Evolutionary conservation across 106 monocot genomes (phyloP), one percentile per base, ranked within the genome.

Genomic region (Apostasia ramifera): DNA sequence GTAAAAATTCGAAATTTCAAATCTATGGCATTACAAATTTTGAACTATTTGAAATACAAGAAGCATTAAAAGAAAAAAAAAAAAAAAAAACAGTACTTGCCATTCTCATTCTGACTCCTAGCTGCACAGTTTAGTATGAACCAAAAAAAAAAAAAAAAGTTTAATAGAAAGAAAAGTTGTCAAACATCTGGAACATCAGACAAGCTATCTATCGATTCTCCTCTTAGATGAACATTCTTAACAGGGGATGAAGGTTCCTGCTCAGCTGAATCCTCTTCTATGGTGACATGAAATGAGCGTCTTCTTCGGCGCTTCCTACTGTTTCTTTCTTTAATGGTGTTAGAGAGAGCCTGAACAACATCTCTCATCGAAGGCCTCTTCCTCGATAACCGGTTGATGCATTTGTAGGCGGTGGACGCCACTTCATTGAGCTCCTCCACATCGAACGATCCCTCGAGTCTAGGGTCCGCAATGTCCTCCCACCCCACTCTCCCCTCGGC

Each of bases 321-420:
- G n/a, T 71, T 68, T 40, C 71, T 69, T 14, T 12, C 59, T 9
- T 82, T 87, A 44, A 75, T 42, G 2, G 81, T 72, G 44, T 68
- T 59, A 6, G 75, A 77, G 55, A 91, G 65, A 14, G 77, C 71
- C 63, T 88, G 94, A 46, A 95, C 91, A 1, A 91, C 77, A 45
- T 88, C 86, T 71, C 91, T 70, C 91, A 95, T 95, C 37, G 83
- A 71, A 3, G 94, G 91, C 14, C 94, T 76, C 56, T 82, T 88
- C 61, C 77, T 81, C 1, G 88, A 80, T 8, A 69, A 47, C 15
- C 70, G 53, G 57, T 80, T 81, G 64, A 91, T 73, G 73, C 91
- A 95, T 72, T 80, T 88, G 77, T 84, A 84, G 6, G 94, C 94
- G 14, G 91, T 39, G 4, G 70, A 57, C 8, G 94, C 76, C 57